These are phyloP conservation scores for Lentinus polychrous DNA, from an alignment of 1,284 basidiomycete species.

Conservation along the genomic window DNA sequence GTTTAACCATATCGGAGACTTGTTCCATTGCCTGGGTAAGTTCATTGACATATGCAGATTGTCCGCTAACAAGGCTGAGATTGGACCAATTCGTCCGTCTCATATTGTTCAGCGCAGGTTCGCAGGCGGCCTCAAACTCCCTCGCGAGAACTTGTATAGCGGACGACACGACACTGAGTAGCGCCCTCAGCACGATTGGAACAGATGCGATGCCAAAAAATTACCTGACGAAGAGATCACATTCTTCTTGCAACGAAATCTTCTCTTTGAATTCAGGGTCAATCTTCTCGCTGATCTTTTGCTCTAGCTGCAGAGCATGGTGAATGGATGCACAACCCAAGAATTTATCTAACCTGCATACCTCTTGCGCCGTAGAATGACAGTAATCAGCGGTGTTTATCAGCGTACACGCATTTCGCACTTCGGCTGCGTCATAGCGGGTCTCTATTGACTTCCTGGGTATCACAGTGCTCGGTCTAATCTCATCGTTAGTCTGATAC, in stretches of 20 bases:
- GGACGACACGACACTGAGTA: conserved; percentile 67
- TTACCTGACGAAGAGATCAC: conserved; percentile 84
- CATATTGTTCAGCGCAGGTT: conserved; percentile 70
- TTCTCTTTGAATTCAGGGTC: conserved; percentile 69
- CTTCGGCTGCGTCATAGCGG: conserved; percentile 64
- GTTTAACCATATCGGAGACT: conserved; percentile 59
- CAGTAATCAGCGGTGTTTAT: conserved; percentile 99
- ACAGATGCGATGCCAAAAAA: not conserved
- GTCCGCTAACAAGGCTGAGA: conserved; percentile 78
- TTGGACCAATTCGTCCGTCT: conserved; percentile 72
- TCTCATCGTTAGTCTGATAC: conserved; percentile 19
- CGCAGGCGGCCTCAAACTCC: conserved; percentile 78
- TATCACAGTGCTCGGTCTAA: conserved; percentile 18
- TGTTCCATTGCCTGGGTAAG: conserved; percentile 60
- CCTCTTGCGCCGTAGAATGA: conserved; percentile 84
- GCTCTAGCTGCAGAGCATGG: conserved; percentile 63
- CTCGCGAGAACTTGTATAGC: conserved; percentile 73
- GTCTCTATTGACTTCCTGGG: conserved; percentile 70
- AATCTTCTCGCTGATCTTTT: conserved; percentile 83
- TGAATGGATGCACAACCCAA: not conserved
- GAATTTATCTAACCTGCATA: conserved; percentile 17
- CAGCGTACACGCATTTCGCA: conserved; percentile 78
- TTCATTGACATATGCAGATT: conserved; percentile 75
- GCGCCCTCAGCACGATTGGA: not conserved
- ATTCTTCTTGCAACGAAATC: conserved; percentile 79